Evolutionary conservation across 2,329 filamentous ascomycete genomes (phyloP).

Genomic region (Albophoma yamanashiensis): DNA sequence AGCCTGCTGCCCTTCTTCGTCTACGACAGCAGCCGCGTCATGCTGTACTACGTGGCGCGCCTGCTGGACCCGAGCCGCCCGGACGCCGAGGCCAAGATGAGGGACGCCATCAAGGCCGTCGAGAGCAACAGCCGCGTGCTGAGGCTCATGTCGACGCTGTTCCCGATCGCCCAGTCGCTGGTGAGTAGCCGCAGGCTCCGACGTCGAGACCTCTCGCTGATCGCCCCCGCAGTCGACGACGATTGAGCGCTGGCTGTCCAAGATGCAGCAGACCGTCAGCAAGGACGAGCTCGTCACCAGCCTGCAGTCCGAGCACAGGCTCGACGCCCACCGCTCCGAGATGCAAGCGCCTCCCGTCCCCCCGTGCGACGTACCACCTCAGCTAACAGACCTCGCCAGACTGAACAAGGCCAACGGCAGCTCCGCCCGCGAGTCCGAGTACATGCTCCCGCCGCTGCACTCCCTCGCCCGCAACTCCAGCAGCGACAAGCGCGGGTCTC

Average conservation of each 20-base stretch:
- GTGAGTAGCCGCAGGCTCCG: slow-evolving; percentile 11
- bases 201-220: neutral
- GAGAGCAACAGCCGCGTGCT: slow-evolving; percentile 27
- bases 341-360: slow-evolving; percentile 4
- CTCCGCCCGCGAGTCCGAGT: slow-evolving; percentile 4
- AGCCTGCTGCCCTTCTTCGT: slow-evolving; percentile 34
- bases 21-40: slow-evolving; percentile 35
- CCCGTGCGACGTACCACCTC: neutral
- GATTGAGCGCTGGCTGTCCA: slow-evolving; percentile 26
- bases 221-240: slow-evolving; percentile 18
- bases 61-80: slow-evolving; percentile 24
- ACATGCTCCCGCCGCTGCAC: slow-evolving; percentile 11
- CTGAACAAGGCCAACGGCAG: neutral
- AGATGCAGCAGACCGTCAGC: slow-evolving; percentile 20
- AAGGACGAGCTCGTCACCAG: slow-evolving; percentile 9
- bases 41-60: slow-evolving; percentile 36
- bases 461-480: slow-evolving; percentile 9
- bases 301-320: slow-evolving; percentile 10
- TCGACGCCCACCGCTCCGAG: slow-evolving; percentile 10
- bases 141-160: slow-evolving; percentile 24
- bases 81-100: slow-evolving; percentile 23
- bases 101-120: slow-evolving; percentile 26
- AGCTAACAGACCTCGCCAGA: slow-evolving; percentile 6
- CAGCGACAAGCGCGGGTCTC: slow-evolving; percentile 3
- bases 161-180: slow-evolving; percentile 27